phyloP scores from a whole-genome alignment of 805 yeast species.

The Teunomyces cretensis region DNA sequence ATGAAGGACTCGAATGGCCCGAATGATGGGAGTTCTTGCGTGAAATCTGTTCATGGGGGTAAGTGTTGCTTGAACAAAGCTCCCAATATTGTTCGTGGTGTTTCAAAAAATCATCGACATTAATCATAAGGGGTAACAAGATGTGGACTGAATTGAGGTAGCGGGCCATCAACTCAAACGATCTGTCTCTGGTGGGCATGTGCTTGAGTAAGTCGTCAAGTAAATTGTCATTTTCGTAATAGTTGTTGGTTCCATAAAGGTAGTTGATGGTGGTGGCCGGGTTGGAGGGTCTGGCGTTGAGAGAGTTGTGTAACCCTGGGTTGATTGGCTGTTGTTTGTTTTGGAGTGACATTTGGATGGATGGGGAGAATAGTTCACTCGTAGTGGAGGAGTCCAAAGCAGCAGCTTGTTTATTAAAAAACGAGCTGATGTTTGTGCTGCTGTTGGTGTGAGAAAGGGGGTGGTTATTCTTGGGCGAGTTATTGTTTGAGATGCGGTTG shows the following conservation, averaged over 20 bases:
- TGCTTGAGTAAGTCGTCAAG: constrained; percentile 39
- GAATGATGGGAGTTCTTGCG: neutral
- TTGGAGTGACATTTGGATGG: neutral
- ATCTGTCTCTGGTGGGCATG: constrained; percentile 46
- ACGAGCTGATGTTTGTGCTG: constrained; percentile 11
- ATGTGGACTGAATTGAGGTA: constrained; percentile 55
- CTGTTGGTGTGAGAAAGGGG: constrained; percentile 8
- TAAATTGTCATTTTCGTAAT: constrained; percentile 34
- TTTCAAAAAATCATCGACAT: constrained; percentile 41
- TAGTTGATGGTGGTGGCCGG: constrained; percentile 34
- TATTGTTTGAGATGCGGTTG: neutral
- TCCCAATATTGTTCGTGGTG: constrained; percentile 55
- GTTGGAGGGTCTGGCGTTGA: constrained; percentile 31
- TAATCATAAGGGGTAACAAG: constrained; percentile 51
- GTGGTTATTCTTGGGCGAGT: neutral
- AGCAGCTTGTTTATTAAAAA: constrained; percentile 12
- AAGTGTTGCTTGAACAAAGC: constrained; percentile 6
- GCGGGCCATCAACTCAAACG: constrained; percentile 47
- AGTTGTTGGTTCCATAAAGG: constrained; percentile 39
- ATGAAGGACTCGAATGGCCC: constrained; percentile 3
- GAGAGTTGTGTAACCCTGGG: constrained; percentile 25
- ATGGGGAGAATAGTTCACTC: neutral
- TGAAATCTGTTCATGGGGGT: neutral
- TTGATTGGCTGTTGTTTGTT: constrained; percentile 14
- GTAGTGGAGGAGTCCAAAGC: constrained; percentile 9